phyloP scores from a whole-genome alignment of 345 rosid genomes.

The Bruguiera parviflora region DNA sequence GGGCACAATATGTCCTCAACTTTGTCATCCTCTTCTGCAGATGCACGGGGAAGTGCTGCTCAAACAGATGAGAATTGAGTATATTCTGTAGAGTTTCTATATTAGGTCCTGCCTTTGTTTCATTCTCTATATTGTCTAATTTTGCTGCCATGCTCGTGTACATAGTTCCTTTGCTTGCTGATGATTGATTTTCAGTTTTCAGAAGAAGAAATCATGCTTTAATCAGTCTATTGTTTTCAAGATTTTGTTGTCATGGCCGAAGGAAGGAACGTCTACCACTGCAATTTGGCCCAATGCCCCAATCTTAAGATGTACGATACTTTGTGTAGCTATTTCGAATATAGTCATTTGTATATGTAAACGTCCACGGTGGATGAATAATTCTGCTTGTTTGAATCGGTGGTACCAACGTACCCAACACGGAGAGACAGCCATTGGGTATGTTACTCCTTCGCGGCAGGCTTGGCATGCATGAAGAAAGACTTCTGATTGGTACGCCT shows the following conservation, averaged over 20 bases:
- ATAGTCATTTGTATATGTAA: not conserved
- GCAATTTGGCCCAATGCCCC: not conserved
- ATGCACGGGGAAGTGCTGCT: conserved; percentile 35
- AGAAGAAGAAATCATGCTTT: conserved; percentile 11
- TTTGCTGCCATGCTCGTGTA: conserved; percentile 25
- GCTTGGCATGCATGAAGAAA: too few species aligned
- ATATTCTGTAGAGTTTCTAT: not conserved
- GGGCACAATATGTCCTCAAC: conserved; percentile 42
- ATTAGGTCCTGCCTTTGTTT: conserved; percentile 7
- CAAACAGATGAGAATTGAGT: conserved; percentile 40
- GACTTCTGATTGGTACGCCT: too few species aligned
- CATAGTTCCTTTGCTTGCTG: conserved; percentile 21
- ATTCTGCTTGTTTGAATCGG: conserved; percentile 1
- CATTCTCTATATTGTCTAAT: conserved; percentile 14
- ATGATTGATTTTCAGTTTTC: conserved; percentile 1
- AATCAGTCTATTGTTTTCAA: conserved; percentile 1
- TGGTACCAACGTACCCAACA: not conserved
- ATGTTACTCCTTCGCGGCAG: too few species aligned
- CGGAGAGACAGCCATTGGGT: too few species aligned
- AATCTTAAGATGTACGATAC: not conserved
- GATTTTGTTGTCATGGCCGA: conserved; percentile 4
- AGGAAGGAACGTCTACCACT: not conserved
- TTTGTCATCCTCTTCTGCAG: conserved; percentile 25
- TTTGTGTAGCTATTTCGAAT: conserved; percentile 1
- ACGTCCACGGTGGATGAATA: not conserved